Base-by-base conservation (phyloP, 2,329 filamentous ascomycete species). In the Dendrostoma leiphaemia region DNA sequence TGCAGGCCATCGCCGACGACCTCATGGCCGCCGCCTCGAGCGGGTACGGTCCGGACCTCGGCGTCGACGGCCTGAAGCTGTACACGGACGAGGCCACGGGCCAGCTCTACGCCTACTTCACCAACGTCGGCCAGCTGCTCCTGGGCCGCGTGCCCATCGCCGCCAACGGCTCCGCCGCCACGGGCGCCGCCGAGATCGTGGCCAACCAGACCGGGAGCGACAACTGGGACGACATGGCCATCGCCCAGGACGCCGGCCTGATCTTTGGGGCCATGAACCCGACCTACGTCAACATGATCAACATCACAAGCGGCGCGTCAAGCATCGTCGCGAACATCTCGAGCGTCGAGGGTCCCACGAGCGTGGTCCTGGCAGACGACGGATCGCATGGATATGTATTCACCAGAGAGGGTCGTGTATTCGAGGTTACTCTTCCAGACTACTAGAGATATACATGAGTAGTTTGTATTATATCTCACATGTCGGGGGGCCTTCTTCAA, bases 1-100 rank as follows among this genome's bases (percentile, higher is more conserved):
- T 15, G n/a, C 12, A 48, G 6, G 53, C 45, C 6, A 51, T 56
- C 32, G 31, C 46, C 12, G 56, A 50, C 10, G 53, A 56, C 19
- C 24, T 37, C 9, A 47, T 53, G 44, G 44, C 44, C n/a, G n/a
- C n/a, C n/a, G n/a, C n/a, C n/a, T n/a, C n/a, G n/a, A n/a, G n/a
- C n/a, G n/a, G n/a, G n/a, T n/a, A n/a, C 17, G 43, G 43, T 19
- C 46, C 51, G 6, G 44, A 15, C 15, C 40, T 53, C 21, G 56
- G 56, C 6, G 46, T 58, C 43, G 51, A 58, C 28, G 56, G 56
- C 12, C 44, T 58, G 17, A 58, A 56, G 34, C 15, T 56, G 19
- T 38, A 28, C 3, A 51, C 23, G 23, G 40, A 44, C 29, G 23
- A 32, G 5, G 31, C 29, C 4, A 34, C 29, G 6, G 31, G 12